phyloP scores from a whole-genome alignment of 352 stramenopile species.

The Aphanomyces invadans region DNA sequence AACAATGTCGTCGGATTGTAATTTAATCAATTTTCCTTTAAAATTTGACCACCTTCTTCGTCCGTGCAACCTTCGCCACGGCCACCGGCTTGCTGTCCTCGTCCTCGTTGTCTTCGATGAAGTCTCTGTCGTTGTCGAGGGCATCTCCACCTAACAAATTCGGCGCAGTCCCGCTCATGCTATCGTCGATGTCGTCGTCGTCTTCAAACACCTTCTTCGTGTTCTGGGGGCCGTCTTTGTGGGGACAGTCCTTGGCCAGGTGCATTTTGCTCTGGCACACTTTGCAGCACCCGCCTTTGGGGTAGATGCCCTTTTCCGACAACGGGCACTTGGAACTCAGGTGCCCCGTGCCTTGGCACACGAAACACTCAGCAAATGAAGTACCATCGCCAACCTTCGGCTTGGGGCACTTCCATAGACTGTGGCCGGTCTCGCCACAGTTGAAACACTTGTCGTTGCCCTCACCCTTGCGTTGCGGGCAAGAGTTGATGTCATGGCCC shows the following conservation, averaged over 20 bases:
- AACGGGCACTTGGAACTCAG: conserved; percentile 79
- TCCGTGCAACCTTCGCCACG: neutral
- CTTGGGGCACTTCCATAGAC: conserved; percentile 60
- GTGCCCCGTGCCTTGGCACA: conserved; percentile 80
- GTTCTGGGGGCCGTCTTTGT: conserved; percentile 59
- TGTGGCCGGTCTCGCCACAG: conserved; percentile 65
- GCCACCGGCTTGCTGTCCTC: conserved; percentile 2
- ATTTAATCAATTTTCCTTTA: neutral
- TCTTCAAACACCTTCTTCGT: conserved; percentile 72
- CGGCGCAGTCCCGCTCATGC: conserved; percentile 11
- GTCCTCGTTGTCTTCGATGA: conserved; percentile 25
- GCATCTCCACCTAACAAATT: neutral
- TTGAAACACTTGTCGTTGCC: conserved; percentile 73
- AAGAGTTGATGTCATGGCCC: conserved; percentile 78
- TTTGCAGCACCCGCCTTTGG: conserved; percentile 84
- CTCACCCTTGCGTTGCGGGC: conserved; percentile 36
- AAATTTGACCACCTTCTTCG: conserved; percentile 27
- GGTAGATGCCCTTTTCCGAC: conserved; percentile 83
- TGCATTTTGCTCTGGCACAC: conserved; percentile 77
- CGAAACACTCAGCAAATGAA: conserved; percentile 78
- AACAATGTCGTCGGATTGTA: conserved; percentile 18
- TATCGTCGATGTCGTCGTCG: conserved; percentile 39
- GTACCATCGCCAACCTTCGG: conserved; percentile 54
- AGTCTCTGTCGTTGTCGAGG: conserved; percentile 11
- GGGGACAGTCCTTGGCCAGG: conserved; percentile 74